phyloP scores from a whole-genome alignment of 2,329 filamentous ascomycete genomes.

The Talaromyces sp. region DNA sequence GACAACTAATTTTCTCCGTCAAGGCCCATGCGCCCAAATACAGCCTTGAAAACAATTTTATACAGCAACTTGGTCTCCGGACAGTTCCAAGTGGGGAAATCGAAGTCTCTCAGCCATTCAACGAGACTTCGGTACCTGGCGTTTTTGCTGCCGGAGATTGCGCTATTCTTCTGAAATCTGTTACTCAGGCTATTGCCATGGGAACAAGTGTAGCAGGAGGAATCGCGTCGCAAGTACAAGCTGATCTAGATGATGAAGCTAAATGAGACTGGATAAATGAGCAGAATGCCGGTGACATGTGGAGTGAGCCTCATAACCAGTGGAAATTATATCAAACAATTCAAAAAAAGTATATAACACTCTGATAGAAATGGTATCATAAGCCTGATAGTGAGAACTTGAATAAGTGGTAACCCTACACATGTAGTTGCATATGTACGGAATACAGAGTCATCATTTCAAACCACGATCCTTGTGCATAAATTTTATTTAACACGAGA shows the following conservation, averaged over 20 bases:
- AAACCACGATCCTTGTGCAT: neutral
- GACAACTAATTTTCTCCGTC: neutral
- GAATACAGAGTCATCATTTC: neutral
- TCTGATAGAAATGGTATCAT: neutral
- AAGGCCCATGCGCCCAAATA: constrained; percentile 3
- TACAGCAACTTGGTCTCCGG: constrained; percentile 3
- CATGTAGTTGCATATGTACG: too few species aligned
- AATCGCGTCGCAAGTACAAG: constrained; percentile 2
- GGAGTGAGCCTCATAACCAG: neutral
- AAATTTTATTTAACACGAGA: neutral
- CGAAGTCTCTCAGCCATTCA: constrained; percentile 3
- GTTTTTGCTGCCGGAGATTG: constrained; percentile 6
- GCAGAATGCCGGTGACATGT: too few species aligned
- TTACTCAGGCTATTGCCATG: constrained; percentile 4
- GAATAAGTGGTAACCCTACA: neutral
- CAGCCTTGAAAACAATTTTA: neutral
- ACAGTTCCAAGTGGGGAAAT: constrained; percentile 3
- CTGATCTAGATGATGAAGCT: neutral
- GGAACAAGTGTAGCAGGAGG: constrained; percentile 2
- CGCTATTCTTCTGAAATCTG: constrained; percentile 2
- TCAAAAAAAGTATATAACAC: neutral
- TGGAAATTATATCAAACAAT: neutral
- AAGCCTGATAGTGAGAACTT: neutral
- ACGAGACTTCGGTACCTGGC: constrained; percentile 3
- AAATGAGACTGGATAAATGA: neutral